Conservation (phyloP, 306 rosid species). For the Fragaria iinumae region DNA sequence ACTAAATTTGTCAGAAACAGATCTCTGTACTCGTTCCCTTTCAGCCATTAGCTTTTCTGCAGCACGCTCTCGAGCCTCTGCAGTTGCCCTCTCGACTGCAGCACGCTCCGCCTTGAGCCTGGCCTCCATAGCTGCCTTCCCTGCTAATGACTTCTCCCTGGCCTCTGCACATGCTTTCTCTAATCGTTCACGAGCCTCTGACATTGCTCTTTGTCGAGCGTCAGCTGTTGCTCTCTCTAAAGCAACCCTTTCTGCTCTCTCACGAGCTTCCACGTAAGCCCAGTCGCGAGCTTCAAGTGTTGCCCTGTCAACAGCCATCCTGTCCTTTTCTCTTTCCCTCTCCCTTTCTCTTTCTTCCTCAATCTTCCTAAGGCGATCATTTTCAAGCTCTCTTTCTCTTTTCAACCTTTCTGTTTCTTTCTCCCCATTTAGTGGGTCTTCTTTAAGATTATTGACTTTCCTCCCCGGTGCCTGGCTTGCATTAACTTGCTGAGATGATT, state of each 20-base stretch:
- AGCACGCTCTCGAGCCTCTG: slow-evolving; percentile 94
- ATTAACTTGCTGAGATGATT: slow-evolving; percentile 37
- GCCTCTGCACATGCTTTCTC: slow-evolving; percentile 97
- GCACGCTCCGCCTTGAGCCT: slow-evolving; percentile 85
- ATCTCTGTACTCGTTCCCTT: slow-evolving; percentile 74
- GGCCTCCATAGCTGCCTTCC: slow-evolving; percentile 72
- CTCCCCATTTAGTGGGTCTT: slow-evolving; percentile 36
- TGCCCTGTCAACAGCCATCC: slow-evolving; percentile 75
- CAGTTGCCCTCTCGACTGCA: slow-evolving; percentile 87
- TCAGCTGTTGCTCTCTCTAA: slow-evolving; percentile 83
- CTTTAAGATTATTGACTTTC: slow-evolving; percentile 45
- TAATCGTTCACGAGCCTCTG: slow-evolving; percentile 86
- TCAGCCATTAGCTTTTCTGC: slow-evolving; percentile 72
- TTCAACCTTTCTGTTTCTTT: slow-evolving; percentile 57
- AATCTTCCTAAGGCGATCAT: slow-evolving; percentile 60
- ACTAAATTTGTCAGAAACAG: slow-evolving; percentile 75
- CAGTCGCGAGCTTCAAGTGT: slow-evolving; percentile 74
- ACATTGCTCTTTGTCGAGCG: slow-evolving; percentile 80
- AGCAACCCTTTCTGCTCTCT: slow-evolving; percentile 72
- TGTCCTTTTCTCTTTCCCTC: slow-evolving; percentile 93
- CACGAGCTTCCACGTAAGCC: slow-evolving; percentile 61
- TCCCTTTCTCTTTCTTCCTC: slow-evolving; percentile 95
- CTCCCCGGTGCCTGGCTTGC: slow-evolving; percentile 40
- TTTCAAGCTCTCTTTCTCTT: slow-evolving; percentile 63
- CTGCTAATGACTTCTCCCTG: slow-evolving; percentile 70